Base-by-base conservation (phyloP, 331 rosid genomes). In the Phaseolus coccineus region DNA sequence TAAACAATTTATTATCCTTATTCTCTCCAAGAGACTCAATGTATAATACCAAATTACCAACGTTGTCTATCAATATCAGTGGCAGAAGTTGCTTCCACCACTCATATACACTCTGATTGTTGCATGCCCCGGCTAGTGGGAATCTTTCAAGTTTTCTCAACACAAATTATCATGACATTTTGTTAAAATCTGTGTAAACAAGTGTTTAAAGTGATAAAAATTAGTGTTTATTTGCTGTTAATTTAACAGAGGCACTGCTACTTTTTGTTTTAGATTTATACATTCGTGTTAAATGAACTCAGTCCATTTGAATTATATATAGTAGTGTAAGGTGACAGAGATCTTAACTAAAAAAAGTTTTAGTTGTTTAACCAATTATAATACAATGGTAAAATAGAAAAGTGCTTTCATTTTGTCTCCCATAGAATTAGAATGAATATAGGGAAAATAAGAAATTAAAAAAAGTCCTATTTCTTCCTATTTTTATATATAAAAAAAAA, bases 21-120 rank as follows among this genome's bases (percentile, higher is more conserved):
- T 75, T 79, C 84, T 63, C 44, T 74, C 81, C 46, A 31, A 27
- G 1, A 68, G 50, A 28, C 11, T 71, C 64, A 80, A 1, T 28
- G 2, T 31, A 61, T 71, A 16, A 62, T 25, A 9, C 25, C 4
- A 31, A 31, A 31, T 31, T 31, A 31, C 4, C 52, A 11, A 78
- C 75, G 35, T 77, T 22, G 31, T 28, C 55, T 5, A 40, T 44
- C 44, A n/a, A 3, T 53, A 47, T 47, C 51, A 30, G 51, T 72
- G 50, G 59, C 11, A 71, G 52, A 71, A 59, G 22, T 40, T 44
- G 70, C 69, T 47, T 30, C 69, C 61, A 27, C 59, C 82, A 67
- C 48, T 77, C 16, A 13, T 27, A 57, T 47, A 19, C 6, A 14
- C 25, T 76, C 15, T 19, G 14, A 61, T 56, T 42, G 0, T 46